A percentile compares a stretch with the other conserved stretches of the same genome.
phyloP scores from a whole-genome alignment of 768 basidiomycete species.

The Trametes cinnabarina region DNA sequence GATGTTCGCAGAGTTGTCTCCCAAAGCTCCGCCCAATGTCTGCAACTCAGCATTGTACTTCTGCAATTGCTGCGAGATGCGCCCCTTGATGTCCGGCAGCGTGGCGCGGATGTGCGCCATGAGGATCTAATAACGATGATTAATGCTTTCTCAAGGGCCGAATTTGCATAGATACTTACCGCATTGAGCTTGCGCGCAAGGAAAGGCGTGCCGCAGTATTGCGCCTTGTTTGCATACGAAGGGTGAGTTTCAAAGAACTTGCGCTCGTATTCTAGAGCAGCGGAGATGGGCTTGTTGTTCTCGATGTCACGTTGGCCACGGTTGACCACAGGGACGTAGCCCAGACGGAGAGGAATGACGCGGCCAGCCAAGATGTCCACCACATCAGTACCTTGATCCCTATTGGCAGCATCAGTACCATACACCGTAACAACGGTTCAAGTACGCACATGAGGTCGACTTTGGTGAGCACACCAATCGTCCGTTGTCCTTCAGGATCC shows the following conservation, averaged over 20 bases:
- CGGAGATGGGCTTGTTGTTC: constrained; percentile 74
- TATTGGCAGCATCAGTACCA: constrained; percentile 34
- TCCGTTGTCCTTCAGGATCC: constrained; percentile 94
- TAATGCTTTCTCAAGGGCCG: constrained; percentile 80
- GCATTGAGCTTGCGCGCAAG: constrained; percentile 94
- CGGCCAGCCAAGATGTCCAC: constrained; percentile 98
- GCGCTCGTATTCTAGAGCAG: constrained; percentile 86
- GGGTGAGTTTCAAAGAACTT: constrained; percentile 93
- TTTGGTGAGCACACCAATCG: constrained; percentile 98
- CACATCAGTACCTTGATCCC: constrained; percentile 97
- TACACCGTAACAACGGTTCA: not conserved
- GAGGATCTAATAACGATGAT: constrained; percentile 63
- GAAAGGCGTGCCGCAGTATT: constrained; percentile 97
- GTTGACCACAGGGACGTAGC: constrained; percentile 98
- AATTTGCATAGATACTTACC: constrained; percentile 76
- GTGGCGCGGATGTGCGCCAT: constrained; percentile 99
- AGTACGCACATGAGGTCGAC: constrained; percentile 90
- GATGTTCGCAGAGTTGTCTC: constrained; percentile 84
- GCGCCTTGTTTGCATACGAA: constrained; percentile 90
- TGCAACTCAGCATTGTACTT: constrained; percentile 85
- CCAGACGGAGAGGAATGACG: constrained; percentile 91
- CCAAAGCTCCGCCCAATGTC: constrained; percentile 82
- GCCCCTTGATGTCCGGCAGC: constrained; percentile 96
- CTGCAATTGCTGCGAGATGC: constrained; percentile 86
- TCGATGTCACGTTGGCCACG: constrained; percentile 98